Evolutionary conservation across 805 yeast genomes (phyloP), one percentile per base, ranked within the genome.

Genomic region (Phaffomyces opuntiae): DNA sequence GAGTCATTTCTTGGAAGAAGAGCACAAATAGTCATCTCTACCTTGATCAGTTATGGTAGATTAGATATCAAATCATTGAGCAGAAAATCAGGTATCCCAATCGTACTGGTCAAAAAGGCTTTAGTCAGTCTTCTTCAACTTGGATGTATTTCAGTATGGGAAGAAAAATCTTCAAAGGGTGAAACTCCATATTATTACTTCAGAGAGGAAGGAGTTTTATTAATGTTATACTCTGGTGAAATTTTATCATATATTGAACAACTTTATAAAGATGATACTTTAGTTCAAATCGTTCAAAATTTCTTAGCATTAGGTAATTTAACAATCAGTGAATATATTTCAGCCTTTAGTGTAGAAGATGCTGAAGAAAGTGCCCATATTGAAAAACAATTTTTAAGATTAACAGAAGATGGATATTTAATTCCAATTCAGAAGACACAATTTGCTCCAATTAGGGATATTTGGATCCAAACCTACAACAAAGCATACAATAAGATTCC

Each of bases 51-150:
- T 45, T 73, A 81, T 52, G 95, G 95, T 13, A 72, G 93, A 49
- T 65, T 81, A 33, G 73, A 78, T 0, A 70, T 81, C 2, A 62
- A 61, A 24, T 88, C 85, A 41, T 53, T 89, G 21, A 61, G 73
- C 38, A 60, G 64, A 26, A 64, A 66, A 43, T 68, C 82, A 3
- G 63, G 66, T 9, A 59, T 84, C 41, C 74, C 82, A 1, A 44
- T 68, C 0, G 61, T 74, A 13, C 64, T 74, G 13, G 77, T 87
- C 17, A 81, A 81, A 52, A 75, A 82, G 32, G 71, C 85, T 0
- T 68, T 91, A 38, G 95, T 87, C 5, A 77, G 90, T 8, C 67
- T 91, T 55, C 72, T 90, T 36, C 96, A 91, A 63, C 69, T 87
- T 50, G 78, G 85, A 48, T 84, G 95, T 62, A 80, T 87, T 9